phyloP scores from a whole-genome alignment of 345 rosid genomes.

The Lumnitzera littorea region DNA sequence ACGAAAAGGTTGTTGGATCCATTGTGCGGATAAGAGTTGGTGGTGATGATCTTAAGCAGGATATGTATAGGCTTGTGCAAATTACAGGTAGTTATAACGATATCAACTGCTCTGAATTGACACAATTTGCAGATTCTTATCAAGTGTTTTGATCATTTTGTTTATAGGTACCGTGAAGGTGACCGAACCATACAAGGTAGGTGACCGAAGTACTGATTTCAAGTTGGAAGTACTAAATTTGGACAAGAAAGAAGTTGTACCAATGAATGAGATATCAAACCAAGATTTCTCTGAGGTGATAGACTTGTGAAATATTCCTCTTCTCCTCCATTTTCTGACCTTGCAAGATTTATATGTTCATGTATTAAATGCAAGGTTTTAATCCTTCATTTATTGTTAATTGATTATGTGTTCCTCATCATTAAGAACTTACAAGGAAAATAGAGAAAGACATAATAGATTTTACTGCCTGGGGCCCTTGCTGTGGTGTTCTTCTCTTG shows the following conservation, averaged over 20 bases:
- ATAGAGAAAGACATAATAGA: no score
- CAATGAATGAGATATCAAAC: slow-evolving; percentile 70
- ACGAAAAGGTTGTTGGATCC: slow-evolving; percentile 77
- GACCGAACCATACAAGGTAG: slow-evolving; percentile 56
- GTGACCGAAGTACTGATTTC: slow-evolving; percentile 42
- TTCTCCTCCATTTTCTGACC: not conserved
- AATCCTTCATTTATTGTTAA: no score
- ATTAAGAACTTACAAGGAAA: no score
- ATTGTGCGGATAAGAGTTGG: slow-evolving; percentile 71
- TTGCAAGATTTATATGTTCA: no score
- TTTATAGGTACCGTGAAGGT: slow-evolving; percentile 59
- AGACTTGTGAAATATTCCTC: not conserved
- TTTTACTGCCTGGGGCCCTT: no score
- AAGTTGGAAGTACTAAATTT: slow-evolving; percentile 70
- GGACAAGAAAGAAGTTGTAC: slow-evolving; percentile 62
- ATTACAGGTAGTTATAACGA: slow-evolving; percentile 57
- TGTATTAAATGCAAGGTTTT: no score
- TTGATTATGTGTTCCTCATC: no score
- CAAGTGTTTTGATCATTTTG: slow-evolving; percentile 6
- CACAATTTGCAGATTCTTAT: not conserved
- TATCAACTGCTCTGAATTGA: slow-evolving; percentile 11
- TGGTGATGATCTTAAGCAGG: slow-evolving; percentile 62
- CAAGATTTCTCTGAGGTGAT: slow-evolving; percentile 87
- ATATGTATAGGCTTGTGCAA: slow-evolving; percentile 75
- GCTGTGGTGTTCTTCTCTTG: no score